A percentile compares a stretch with the other conserved stretches of the same genome.
Conservation (phyloP, 805 yeast species). For the Kregervanrija delftensis region DNA sequence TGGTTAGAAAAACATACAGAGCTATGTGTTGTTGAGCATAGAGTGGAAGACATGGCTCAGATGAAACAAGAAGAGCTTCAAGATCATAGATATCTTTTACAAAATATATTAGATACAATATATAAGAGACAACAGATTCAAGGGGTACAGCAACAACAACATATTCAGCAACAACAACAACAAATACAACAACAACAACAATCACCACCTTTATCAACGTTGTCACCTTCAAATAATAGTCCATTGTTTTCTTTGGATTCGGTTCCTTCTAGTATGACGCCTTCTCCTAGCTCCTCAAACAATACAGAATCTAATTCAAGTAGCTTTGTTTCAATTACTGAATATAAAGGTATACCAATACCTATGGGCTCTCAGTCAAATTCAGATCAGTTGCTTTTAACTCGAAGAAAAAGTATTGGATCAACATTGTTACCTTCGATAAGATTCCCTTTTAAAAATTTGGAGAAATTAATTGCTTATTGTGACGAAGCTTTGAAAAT, state of each 20-base stretch:
- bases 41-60: conserved; percentile 71
- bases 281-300: conserved; percentile 12
- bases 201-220: conserved; percentile 3
- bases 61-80: conserved; percentile 64
- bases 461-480: conserved; percentile 51
- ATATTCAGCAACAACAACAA: background rate
- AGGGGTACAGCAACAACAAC: too few species aligned
- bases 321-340: conserved; percentile 24
- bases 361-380: conserved; percentile 19
- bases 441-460: conserved; percentile 57
- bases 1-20: conserved; percentile 91
- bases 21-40: conserved; percentile 78
- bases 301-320: conserved; percentile 7
- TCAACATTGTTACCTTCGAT: conserved; percentile 32
- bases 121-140: conserved; percentile 12
- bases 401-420: conserved; percentile 33
- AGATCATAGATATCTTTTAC: conserved; percentile 58
- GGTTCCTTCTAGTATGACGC: too few species aligned
- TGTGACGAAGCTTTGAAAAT: conserved; percentile 71
- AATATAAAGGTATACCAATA: conserved; percentile 55
- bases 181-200: conserved; percentile 8
- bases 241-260: too few species aligned
- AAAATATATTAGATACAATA: conserved; percentile 36
- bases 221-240: conserved; percentile 15
- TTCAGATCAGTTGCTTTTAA: conserved; percentile 16